These are phyloP conservation scores for Erysiphe neolycopersici DNA, from an alignment of 2,329 filamentous ascomycete species.

Conservation along the genomic window DNA sequence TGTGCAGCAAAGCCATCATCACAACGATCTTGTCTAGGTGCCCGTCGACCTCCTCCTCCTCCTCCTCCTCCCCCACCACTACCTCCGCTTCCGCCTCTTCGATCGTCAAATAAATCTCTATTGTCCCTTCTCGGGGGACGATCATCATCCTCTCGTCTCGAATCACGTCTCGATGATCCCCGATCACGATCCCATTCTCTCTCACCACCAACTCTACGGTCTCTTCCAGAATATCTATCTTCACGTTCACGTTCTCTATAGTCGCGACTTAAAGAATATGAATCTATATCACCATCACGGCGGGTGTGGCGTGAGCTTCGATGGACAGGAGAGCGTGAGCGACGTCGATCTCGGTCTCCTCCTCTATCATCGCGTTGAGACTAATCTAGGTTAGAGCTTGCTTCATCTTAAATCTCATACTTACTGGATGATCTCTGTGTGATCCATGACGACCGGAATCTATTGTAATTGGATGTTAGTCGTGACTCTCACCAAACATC, in stretches of 20 bases:
- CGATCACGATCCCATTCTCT: slow-evolving; percentile 54
- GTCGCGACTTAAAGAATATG: slow-evolving; percentile 78
- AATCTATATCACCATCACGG: slow-evolving; percentile 52
- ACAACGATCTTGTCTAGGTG: slow-evolving; percentile 16
- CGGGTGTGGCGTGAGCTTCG: slow-evolving; percentile 35
- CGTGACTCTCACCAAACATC: not conserved
- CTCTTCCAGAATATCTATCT: slow-evolving; percentile 57
- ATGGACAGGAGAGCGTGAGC: slow-evolving; percentile 68
- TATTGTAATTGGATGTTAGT: slow-evolving; percentile 16
- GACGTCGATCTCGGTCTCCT: slow-evolving; percentile 32
- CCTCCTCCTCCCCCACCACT: slow-evolving; percentile 28
- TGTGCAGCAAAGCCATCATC: slow-evolving; percentile 20
- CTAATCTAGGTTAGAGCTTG: slow-evolving; percentile 10
- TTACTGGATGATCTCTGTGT: slow-evolving; percentile 26
- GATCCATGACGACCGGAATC: slow-evolving; percentile 21
- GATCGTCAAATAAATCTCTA: slow-evolving; percentile 36
- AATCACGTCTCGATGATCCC: slow-evolving; percentile 30
- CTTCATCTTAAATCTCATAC: slow-evolving; percentile 6
- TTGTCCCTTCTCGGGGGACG: slow-evolving; percentile 22
- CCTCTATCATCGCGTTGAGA: slow-evolving; percentile 16
- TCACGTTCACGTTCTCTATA: slow-evolving; percentile 85
- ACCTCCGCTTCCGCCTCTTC: slow-evolving; percentile 32
- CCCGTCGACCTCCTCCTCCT: slow-evolving; percentile 22
- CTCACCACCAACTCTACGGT: slow-evolving; percentile 33
- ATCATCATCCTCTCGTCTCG: slow-evolving; percentile 40